A percentile compares a stretch with the other conserved stretches of the same genome.
Evolutionary conservation across 2,329 filamentous ascomycete species (phyloP).

Genomic region (Leptographium flavum): DNA sequence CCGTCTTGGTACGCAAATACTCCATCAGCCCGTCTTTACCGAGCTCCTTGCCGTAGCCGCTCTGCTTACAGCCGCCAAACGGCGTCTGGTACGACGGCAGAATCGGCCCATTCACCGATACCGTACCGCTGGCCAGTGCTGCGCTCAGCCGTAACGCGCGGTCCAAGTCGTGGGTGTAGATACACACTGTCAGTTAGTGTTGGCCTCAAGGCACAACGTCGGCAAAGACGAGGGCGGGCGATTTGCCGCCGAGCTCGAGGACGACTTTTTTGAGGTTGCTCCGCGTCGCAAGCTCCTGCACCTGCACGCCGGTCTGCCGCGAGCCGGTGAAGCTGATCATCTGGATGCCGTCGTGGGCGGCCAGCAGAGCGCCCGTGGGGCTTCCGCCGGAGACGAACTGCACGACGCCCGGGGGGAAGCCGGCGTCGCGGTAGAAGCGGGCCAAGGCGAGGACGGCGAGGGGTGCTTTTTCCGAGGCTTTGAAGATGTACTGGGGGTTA

Average conservation of each 20-base stretch:
- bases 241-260: constrained; percentile 56
- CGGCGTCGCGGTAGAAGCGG: constrained; percentile 22
- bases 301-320: constrained; percentile 47
- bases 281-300: constrained; percentile 44
- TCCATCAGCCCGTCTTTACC: too few relatives aligned
- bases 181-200: too few relatives aligned
- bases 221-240: constrained; percentile 45
- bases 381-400: constrained; percentile 25
- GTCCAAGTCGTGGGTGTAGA: too few relatives aligned
- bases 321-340: constrained; percentile 58
- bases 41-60: too few relatives aligned
- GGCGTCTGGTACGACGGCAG: too few relatives aligned
- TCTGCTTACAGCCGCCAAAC: too few relatives aligned
- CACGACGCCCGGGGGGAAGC: constrained; percentile 27
- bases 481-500: constrained; percentile 24
- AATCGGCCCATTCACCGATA: too few relatives aligned
- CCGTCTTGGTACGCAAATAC: too few relatives aligned
- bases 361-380: constrained; percentile 7
- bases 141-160: too few relatives aligned
- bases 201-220: too few relatives aligned
- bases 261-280: constrained; percentile 53
- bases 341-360: constrained; percentile 22
- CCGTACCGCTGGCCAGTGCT: too few relatives aligned
- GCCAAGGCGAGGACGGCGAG: constrained; percentile 20
- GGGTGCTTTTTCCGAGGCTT: constrained; percentile 27